Base-by-base conservation (phyloP, 257 asterid species). In the Avicennia marina region DNA sequence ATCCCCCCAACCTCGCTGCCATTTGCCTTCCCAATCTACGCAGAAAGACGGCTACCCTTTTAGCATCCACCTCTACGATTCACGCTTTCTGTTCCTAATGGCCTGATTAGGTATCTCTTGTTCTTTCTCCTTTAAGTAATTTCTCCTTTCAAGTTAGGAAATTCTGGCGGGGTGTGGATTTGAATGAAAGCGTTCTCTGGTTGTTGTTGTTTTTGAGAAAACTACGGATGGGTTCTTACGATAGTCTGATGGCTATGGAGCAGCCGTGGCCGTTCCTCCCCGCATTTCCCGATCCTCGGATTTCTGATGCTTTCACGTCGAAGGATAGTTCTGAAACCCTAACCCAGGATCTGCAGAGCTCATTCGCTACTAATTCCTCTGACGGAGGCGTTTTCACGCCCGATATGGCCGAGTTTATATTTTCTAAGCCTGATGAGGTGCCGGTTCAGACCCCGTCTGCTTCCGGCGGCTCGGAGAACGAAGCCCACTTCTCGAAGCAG, bases 391-490 rank as follows among this genome's bases (percentile, higher is more conserved):
- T 36, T 11, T 36, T 36, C 41, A 4, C 41, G 10, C 41, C 41
- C 3, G 41, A 11, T 4, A 5, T 36, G 12, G 12, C 0, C 2
- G 41, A 36, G 10, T 36, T 11, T 36, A 2, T 7, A 12, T 11
- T 5, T 5, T 7, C 9, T 5, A 36, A 36, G 13, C 13, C 41
- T 3, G 41, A 36, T 36, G 41, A 8, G 6, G 6, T 12, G 2
- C 41, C 13, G 41, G 13, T 11, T 11, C 41, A 7, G 13, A 69
- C 79, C 0, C 76, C 86, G 0, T 59, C 71, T 1, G 41, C 52
- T 2, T 72, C 81, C 11, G 72, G 81, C 0, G 79, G 79, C 0
- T 74, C 82, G 7, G 85, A 78, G 61, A 68, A 65, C 44, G 91
- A 75, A 26, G 48, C 62, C 0, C 69, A 41, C 4, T 58, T 46